phyloP scores from a whole-genome alignment of 225 moss, liverwort and hornwort genomes.

The Marchantia paleacea region DNA sequence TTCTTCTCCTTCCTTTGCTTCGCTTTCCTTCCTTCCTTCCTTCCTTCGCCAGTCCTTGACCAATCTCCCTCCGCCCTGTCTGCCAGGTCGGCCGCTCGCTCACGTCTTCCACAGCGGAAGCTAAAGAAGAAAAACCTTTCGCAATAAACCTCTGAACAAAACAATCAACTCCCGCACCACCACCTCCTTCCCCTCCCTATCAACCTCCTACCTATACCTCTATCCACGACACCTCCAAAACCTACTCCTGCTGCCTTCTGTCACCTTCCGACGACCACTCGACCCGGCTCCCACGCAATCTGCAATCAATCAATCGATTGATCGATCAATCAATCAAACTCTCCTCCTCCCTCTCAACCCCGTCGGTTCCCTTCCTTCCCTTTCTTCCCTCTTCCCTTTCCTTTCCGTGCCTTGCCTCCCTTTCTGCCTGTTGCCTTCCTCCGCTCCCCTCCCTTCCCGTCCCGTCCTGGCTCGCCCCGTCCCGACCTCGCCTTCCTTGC shows the following conservation, averaged over 20 bases:
- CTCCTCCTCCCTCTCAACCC: background rate
- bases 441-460: background rate
- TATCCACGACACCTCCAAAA: conserved; percentile 7
- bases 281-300: background rate
- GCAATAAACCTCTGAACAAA: background rate
- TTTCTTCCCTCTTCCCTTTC: no score
- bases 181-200: background rate
- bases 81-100: background rate
- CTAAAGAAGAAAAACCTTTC: background rate
- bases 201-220: background rate
- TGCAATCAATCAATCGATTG: background rate
- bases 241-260: background rate
- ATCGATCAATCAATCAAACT: background rate
- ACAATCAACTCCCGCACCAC: background rate
- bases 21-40: background rate
- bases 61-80: background rate
- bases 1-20: background rate
- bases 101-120: background rate
- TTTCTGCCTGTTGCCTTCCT: background rate
- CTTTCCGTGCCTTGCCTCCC: background rate
- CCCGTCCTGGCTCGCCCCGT: background rate
- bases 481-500: background rate
- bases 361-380: conserved; percentile 2
- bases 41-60: background rate
- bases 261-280: background rate